These are phyloP conservation scores for Tilletia indica DNA, from an alignment of 1,284 basidiomycete genomes.

Conservation along the genomic window DNA sequence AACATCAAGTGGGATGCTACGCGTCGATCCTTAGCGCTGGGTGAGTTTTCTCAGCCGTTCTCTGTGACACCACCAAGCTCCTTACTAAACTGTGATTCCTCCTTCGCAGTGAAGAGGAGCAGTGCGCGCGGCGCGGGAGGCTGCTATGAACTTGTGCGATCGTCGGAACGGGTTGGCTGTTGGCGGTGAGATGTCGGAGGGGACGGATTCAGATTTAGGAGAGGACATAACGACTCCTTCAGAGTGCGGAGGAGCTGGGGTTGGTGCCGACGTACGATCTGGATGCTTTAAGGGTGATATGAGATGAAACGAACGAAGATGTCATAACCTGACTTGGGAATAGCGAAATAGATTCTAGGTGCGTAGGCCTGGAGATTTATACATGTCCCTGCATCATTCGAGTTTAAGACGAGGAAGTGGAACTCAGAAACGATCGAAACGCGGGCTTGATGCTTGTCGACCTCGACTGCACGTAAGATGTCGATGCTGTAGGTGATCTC, in stretches of 20 bases:
- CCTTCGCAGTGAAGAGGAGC: slow-evolving; percentile 28
- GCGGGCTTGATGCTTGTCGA: too few relatives aligned
- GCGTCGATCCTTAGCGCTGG: slow-evolving; percentile 42
- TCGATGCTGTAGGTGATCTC: too few relatives aligned
- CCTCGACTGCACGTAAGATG: too few relatives aligned
- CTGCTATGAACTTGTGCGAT: slow-evolving; percentile 4
- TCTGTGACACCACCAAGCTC: neutral
- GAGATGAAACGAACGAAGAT: neutral
- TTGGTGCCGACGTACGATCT: slow-evolving; percentile 16
- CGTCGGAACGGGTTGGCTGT: neutral
- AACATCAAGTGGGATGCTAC: slow-evolving; percentile 56
- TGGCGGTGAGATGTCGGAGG: neutral
- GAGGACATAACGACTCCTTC: neutral
- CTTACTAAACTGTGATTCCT: neutral
- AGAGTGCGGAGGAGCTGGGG: slow-evolving; percentile 20
- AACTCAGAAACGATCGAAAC: too few relatives aligned
- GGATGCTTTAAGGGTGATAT: slow-evolving; percentile 16
- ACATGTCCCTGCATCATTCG: neutral
- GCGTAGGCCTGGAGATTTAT: too few relatives aligned
- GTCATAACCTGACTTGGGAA: too few relatives aligned
- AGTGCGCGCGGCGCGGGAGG: slow-evolving; percentile 6
- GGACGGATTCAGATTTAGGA: neutral
- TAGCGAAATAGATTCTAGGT: too few relatives aligned
- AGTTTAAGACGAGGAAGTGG: too few relatives aligned
- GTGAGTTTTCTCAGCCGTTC: neutral